phyloP scores from a whole-genome alignment of 768 basidiomycete genomes.

The Suillus decipiens region DNA sequence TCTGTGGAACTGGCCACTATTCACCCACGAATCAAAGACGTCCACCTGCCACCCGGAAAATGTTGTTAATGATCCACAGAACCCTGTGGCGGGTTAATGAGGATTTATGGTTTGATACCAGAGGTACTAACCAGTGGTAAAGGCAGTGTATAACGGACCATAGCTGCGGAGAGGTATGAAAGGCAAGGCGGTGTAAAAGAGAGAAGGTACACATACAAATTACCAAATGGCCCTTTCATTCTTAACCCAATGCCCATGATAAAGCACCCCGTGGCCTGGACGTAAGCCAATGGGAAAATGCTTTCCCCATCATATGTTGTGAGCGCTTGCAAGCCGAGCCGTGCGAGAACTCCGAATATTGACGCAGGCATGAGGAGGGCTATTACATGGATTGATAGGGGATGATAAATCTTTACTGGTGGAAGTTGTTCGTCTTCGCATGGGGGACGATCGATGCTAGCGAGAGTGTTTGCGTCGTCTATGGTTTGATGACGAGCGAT shows the following conservation, averaged over 20 bases:
- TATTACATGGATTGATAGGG: slow-evolving; percentile 64
- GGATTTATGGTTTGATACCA: slow-evolving; percentile 4
- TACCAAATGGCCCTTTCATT: slow-evolving; percentile 69
- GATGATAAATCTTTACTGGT: slow-evolving; percentile 41
- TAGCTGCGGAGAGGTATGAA: slow-evolving; percentile 54
- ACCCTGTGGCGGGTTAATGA: slow-evolving; percentile 48
- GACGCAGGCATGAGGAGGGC: slow-evolving; percentile 77
- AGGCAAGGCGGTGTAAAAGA: slow-evolving; percentile 12
- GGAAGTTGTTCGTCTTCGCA: slow-evolving; percentile 34
- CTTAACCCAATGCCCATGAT: slow-evolving; percentile 84
- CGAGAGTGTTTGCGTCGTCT: slow-evolving; percentile 40
- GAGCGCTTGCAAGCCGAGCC: slow-evolving; percentile 78
- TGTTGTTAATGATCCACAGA: slow-evolving; percentile 95
- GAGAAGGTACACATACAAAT: slow-evolving; percentile 72
- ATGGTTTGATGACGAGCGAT: slow-evolving; percentile 37
- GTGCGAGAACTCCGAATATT: slow-evolving; percentile 82
- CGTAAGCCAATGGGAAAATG: slow-evolving; percentile 83
- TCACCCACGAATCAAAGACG: slow-evolving; percentile 83
- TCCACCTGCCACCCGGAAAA: slow-evolving; percentile 96
- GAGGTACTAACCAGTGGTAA: slow-evolving; percentile 70
- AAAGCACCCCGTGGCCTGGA: slow-evolving; percentile 86
- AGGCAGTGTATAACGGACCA: slow-evolving; percentile 82
- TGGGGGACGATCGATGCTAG: slow-evolving; percentile 44
- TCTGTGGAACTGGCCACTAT: slow-evolving; percentile 54
- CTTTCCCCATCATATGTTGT: slow-evolving; percentile 70